Base-by-base conservation (phyloP, 139 green algal species). In the Haematococcus sp. region DNA sequence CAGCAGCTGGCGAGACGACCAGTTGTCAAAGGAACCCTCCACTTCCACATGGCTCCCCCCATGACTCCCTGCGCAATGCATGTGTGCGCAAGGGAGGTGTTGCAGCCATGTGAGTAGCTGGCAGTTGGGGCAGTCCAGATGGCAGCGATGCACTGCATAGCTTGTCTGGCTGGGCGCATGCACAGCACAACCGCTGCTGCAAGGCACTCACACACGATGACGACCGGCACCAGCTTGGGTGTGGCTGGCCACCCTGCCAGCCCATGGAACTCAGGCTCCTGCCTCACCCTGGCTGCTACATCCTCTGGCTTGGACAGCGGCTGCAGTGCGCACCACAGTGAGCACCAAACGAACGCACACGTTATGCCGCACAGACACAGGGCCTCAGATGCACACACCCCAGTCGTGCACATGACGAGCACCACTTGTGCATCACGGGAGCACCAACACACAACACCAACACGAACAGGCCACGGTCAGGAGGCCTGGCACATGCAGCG, bases 1-100 rank as follows among this genome's bases (percentile, higher is more conserved):
- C 75, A 99, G 81, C 27, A 74, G 52, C 74, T 92, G 86, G 13
- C 93, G 68, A 0, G 87, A 93, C 2, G 85, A 92, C 96, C 96
- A 99, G 76, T 96, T 96, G 79, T 99, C 96, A 81, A 95, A 99
- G 3, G 90, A 97, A 1, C 95, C 94, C 69, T 99, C 94, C 25
- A 99, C 88, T 52, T 93, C 90, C 4, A 98, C 94, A 58, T 89
- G 66, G 56, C 81, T 90, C 0, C 94, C 96, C 1, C 94, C 95
- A 74, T 97, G 91, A 28, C 76, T 90, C 92, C 92, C 90, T 95
- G 81, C 44, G 70, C 4, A 31, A 66, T 43, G 58, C 28, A 44
- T 35, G 25, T 16, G 4, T 43, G 25, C 16, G 58, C 28, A 19
- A 44, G 58, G 4, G 20, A 49, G 7, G 40, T 11, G 40, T 19